Evolutionary conservation across 371 early-diverging fungal genomes (phyloP), one percentile per base, ranked within the genome.

Genomic region (Rhizopus microsporus): DNA sequence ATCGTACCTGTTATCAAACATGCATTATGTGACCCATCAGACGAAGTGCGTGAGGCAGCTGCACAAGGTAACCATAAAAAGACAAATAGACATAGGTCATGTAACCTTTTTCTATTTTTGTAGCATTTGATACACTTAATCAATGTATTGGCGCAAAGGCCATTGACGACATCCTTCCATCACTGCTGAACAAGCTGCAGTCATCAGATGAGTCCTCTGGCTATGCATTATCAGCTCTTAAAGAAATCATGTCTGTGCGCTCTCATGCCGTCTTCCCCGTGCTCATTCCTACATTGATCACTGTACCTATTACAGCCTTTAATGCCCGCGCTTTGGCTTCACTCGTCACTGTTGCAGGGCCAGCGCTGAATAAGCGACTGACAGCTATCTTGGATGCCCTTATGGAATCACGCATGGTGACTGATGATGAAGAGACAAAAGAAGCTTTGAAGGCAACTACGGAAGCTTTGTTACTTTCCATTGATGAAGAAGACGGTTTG

Each of bases 191-290:
- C 63, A 89, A 88, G 49, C 84, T 98, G 33, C 78, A 82, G 58
- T 81, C 82, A 13, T 86, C 83, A 47, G 84, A 86, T 56, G 81
- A 86, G 17, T 53, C 68, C 3, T 85, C 89, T 16, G 76, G 76
- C 30, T 86, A 88, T 67, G 96, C 97, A 7, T 70, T 98, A 63
- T 93, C 93, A 63, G 98, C 95, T 37, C 82, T 98, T 56, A 95
- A 95, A 75, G 95, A 96, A 69, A 90, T 98, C 44, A 97, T 97
- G 95, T 87, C 95, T 35, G 94, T 97, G 16, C 90, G 94, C 12
- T 90, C 94, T 61, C 90, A 91, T 62, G 93, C 94, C 9, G 96
- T 98, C 3, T 93, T 98, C 90, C 98, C 98, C 17, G 93, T 94
- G 31, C 80, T 97, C 50, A 93, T 97, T 56, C 97, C 97, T 47